These are phyloP conservation scores for Micractinium sp. DNA, from an alignment of 139 green algal genomes.

Conservation along the genomic window DNA sequence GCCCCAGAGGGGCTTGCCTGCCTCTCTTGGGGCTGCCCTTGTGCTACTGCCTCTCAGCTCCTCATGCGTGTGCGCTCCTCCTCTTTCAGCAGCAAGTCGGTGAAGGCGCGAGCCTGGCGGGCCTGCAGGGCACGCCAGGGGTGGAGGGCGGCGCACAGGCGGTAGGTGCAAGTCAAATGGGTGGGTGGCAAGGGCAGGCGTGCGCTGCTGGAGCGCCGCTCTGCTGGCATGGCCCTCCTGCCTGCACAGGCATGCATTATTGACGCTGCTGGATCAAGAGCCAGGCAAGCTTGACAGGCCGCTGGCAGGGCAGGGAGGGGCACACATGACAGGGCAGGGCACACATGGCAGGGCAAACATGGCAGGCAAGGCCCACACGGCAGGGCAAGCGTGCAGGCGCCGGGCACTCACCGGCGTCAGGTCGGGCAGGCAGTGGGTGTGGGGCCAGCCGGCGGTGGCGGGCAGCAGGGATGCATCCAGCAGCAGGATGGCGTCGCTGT, in stretches of 20 bases:
- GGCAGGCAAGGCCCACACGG: not conserved
- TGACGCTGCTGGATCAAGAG: too few relatives aligned
- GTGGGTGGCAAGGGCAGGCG: too few relatives aligned
- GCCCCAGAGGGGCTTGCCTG: too few relatives aligned
- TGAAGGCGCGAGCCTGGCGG: not conserved
- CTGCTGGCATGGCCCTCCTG: too few relatives aligned
- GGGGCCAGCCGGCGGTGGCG: not conserved
- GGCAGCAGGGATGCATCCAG: not conserved
- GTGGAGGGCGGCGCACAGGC: not conserved
- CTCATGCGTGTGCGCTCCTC: not conserved
- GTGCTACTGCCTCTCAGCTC: too few relatives aligned
- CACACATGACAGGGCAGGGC: too few relatives aligned
- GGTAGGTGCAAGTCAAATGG: too few relatives aligned
- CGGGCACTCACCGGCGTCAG: conserved; percentile 9
- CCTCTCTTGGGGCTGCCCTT: too few relatives aligned
- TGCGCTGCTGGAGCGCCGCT: too few relatives aligned
- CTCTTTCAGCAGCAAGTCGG: conserved; percentile 3
- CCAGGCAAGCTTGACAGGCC: too few relatives aligned
- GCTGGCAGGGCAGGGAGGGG: too few relatives aligned
- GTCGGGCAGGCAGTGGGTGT: conserved; percentile 1
- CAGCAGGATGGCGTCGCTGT: conserved; percentile 9
- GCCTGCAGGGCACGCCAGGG: not conserved
- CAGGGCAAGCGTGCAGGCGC: not conserved
- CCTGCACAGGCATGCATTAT: too few relatives aligned
- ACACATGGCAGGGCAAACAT: not conserved